Conservation (phyloP, 2,329 filamentous ascomycete species). For the Pestalotiopsis sp. region DNA sequence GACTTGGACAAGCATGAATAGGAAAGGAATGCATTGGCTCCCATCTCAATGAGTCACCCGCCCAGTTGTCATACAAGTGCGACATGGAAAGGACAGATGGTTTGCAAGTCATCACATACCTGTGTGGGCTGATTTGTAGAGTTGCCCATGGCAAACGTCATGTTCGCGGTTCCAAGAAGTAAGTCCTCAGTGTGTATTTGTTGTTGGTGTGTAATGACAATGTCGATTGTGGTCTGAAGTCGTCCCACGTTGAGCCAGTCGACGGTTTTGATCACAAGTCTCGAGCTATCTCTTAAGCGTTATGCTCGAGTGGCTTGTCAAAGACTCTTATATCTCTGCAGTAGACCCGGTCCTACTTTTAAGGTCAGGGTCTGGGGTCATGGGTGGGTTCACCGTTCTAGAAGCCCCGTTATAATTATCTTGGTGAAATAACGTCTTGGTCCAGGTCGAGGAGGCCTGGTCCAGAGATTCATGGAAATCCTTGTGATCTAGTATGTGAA, state of each 20-base stretch:
- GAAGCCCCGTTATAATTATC: not conserved
- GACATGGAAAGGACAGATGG: not conserved
- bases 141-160: conserved; percentile 1
- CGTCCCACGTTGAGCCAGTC: not conserved
- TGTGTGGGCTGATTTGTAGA: not conserved
- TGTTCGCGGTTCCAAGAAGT: not conserved
- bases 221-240: not conserved
- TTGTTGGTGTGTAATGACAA: not conserved
- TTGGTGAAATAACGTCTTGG: not conserved
- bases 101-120: not conserved
- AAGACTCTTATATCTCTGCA: not conserved
- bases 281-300: not conserved
- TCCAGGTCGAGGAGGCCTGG: not conserved
- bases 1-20: too few relatives aligned
- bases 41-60: not conserved
- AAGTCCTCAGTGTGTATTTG: not conserved
- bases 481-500: not conserved
- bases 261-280: not conserved
- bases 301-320: not conserved
- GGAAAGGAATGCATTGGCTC: not conserved
- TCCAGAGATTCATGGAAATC: not conserved
- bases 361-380: not conserved
- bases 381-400: not conserved
- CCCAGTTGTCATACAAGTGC: not conserved
- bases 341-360: not conserved